Evolutionary conservation across 2,329 filamentous ascomycete species (phyloP).

Genomic region (Lachnellula willkommii): DNA sequence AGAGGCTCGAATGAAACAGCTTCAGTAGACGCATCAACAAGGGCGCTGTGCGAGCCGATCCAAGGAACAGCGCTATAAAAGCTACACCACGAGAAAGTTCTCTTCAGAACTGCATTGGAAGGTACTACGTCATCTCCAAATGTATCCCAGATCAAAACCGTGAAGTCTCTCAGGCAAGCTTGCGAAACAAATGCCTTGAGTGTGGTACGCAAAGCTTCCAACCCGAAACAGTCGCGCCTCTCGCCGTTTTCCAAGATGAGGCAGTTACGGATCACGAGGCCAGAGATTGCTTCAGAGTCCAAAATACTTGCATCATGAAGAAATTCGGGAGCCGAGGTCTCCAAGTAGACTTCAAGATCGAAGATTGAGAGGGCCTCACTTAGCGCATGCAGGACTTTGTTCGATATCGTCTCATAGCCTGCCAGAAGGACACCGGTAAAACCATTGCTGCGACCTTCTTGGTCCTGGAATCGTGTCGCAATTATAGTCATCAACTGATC

Average conservation of each 20-base stretch:
- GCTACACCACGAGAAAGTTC: conserved; percentile 41
- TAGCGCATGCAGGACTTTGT: conserved; percentile 28
- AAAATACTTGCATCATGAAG: conserved; percentile 34
- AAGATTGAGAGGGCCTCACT: conserved; percentile 25
- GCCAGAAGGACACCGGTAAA: conserved; percentile 40
- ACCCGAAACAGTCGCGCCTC: conserved; percentile 41
- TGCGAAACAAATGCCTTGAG: conserved; percentile 42
- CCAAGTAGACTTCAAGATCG: conserved; percentile 39
- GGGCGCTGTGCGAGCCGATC: conserved; percentile 36
- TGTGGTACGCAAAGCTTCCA: conserved; percentile 36
- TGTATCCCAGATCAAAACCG: conserved; percentile 42
- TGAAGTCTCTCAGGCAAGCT: conserved; percentile 39
- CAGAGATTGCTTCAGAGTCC: conserved; percentile 32
- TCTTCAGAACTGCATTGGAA: conserved; percentile 38
- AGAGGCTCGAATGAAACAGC: conserved; percentile 35
- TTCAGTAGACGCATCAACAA: conserved; percentile 34
- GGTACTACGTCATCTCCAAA: conserved; percentile 35
- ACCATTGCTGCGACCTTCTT: conserved; percentile 30
- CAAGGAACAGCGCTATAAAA: conserved; percentile 42
- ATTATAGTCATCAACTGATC: conserved; percentile 23
- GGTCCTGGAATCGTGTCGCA: conserved; percentile 21
- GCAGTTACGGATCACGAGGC: conserved; percentile 39
- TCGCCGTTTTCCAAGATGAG: conserved; percentile 38
- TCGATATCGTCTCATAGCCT: conserved; percentile 34
- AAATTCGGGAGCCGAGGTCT: conserved; percentile 37